Conservation (phyloP, 1,139 yeast species). For the Geotrichum candidum region DNA sequence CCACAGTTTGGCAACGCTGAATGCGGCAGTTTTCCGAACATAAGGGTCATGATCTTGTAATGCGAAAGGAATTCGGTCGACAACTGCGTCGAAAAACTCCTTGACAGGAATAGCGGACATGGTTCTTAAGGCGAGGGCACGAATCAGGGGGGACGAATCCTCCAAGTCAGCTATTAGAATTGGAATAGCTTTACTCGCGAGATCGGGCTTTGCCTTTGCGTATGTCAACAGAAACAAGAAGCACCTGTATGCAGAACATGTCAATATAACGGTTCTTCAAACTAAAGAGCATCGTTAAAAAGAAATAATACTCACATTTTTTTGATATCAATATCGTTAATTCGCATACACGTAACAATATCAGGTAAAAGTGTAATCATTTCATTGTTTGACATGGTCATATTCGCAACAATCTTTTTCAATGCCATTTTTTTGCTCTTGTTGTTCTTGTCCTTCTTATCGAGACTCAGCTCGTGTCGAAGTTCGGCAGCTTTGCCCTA, state of each 20-base stretch:
- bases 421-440: conserved; percentile 54
- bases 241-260: conserved; percentile 25
- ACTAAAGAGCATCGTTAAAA: neutral
- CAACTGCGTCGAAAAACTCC: conserved; percentile 47
- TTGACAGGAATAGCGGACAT: conserved; percentile 52
- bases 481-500: conserved; percentile 48
- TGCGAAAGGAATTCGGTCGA: conserved; percentile 36
- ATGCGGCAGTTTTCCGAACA: conserved; percentile 65
- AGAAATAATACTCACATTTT: conserved; percentile 43
- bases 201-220: conserved; percentile 53
- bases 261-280: neutral
- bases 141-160: conserved; percentile 39
- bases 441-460: conserved; percentile 45
- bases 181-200: conserved; percentile 53
- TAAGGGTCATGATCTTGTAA: conserved; percentile 52
- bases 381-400: conserved; percentile 77
- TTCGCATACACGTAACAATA: conserved; percentile 52
- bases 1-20: conserved; percentile 63
- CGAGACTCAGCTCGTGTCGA: conserved; percentile 50
- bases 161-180: conserved; percentile 48
- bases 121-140: conserved; percentile 59
- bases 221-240: conserved; percentile 52
- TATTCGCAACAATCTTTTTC: conserved; percentile 73
- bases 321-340: conserved; percentile 67
- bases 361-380: conserved; percentile 64